Evolutionary conservation across 1,284 basidiomycete genomes (phyloP), one percentile per base, ranked within the genome.

Genomic region (Ceratorhiza oryzae-sativae): DNA sequence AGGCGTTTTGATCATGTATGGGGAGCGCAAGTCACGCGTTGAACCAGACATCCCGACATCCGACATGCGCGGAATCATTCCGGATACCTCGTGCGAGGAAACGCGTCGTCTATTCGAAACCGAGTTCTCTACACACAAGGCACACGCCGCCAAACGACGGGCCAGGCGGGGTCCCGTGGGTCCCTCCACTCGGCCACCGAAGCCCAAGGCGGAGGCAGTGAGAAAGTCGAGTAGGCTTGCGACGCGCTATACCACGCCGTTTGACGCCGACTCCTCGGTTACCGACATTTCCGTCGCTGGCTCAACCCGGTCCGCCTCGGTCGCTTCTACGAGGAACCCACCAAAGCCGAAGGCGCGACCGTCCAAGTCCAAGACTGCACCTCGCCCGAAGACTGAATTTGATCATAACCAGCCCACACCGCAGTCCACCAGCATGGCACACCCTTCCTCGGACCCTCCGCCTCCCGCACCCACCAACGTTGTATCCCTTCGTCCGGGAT

Each of bases 81-180:
- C 63, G 12, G 48, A 53, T 27, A 55, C 48, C 48, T 53, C 63
- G 30, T 67, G 49, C 49, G 48, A 53, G 48, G 49, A 67, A 53
- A 67, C 63, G 20, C 63, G 63, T 49, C 32, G 48, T 4, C 36
- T 46, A 55, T 67, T 67, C 36, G 49, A 67, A 36, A 39, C 32
- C 36, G 63, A 67, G 63, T 67, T 53, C 39, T 67, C 63, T 20
- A 53, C 48, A 42, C 63, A 67, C 63, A 67, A 53, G 49, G 41
- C 41, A 41, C 63, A 30, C 39, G 36, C 30, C 13, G 32, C 27
- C 5, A 67, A 67, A 67, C 49, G 48, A 39, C 55, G 55, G 13
- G 30, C 32, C 55, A 58, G 55, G 34, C 55, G 55, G 8, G 39
- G 34, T 58, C 13, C 55, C 32, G 32, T 3, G 3, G 34, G 55